phyloP scores from a whole-genome alignment of 768 basidiomycete species.

The Pleurotus djamor region DNA sequence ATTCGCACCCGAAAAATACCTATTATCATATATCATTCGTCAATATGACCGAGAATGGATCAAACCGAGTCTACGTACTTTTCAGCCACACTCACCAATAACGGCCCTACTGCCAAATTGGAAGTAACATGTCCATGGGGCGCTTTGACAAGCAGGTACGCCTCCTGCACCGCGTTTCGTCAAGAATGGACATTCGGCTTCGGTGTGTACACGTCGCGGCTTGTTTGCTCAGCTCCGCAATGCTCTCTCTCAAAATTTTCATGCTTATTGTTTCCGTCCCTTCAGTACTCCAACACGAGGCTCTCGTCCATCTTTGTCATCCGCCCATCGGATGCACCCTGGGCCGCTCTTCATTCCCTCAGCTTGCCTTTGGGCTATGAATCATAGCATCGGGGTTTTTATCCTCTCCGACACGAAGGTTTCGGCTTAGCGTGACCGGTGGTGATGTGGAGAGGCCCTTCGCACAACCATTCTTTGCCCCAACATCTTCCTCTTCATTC shows the following conservation, averaged over 20 bases:
- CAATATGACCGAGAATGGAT: too few relatives aligned
- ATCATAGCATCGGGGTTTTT: too few relatives aligned
- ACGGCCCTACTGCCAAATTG: not conserved
- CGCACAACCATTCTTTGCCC: too few relatives aligned
- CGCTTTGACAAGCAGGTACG: not conserved
- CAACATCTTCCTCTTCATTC: too few relatives aligned
- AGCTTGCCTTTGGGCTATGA: not conserved
- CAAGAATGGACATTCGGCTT: not conserved
- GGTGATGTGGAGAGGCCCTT: too few relatives aligned
- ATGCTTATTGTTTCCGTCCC: not conserved
- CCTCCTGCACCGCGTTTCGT: not conserved
- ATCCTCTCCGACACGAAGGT: too few relatives aligned
- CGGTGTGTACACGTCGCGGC: not conserved
- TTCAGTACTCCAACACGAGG: not conserved
- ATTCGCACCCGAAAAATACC: too few relatives aligned
- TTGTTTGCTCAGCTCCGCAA: too few relatives aligned
- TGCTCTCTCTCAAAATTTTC: not conserved
- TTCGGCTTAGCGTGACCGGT: too few relatives aligned
- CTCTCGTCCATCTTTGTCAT: not conserved
- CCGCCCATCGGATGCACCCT: not conserved
- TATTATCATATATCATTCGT: too few relatives aligned
- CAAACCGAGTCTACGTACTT: too few relatives aligned
- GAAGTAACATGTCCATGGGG: not conserved
- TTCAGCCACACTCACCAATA: too few relatives aligned
- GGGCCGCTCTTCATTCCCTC: not conserved